Percentiles rank a stretch among this genome's conserved stretches.
Evolutionary conservation across 1,284 basidiomycete genomes (phyloP).

Genomic region (Trichosporon sp.): DNA sequence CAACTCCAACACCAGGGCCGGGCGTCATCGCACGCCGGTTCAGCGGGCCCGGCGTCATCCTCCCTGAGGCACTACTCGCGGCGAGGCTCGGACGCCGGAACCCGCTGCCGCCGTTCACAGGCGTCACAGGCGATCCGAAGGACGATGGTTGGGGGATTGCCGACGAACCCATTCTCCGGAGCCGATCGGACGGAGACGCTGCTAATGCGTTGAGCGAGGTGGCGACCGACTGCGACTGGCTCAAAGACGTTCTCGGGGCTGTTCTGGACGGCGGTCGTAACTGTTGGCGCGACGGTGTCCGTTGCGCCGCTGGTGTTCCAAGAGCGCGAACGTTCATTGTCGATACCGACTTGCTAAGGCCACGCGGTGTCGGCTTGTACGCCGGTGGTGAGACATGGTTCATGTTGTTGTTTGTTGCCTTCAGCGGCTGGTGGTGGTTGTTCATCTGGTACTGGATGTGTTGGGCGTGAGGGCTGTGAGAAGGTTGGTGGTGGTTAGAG

Average conservation of each 20-base stretch:
- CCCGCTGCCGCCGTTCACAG: background rate
- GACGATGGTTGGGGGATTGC: constrained; percentile 3
- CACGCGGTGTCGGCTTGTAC: constrained; percentile 15
- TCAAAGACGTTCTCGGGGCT: constrained; percentile 12
- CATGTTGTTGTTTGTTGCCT: background rate
- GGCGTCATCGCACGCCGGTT: constrained; percentile 6
- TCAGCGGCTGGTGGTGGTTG: background rate
- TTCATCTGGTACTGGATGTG: background rate
- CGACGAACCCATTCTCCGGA: background rate
- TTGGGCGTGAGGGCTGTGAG: background rate
- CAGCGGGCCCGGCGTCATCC: constrained; percentile 6
- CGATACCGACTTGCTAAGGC: constrained; percentile 11
- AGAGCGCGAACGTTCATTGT: background rate
- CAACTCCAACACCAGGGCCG: background rate
- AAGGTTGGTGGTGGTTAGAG: background rate
- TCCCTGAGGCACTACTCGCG: constrained; percentile 5
- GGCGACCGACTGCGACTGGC: constrained; percentile 22
- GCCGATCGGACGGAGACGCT: background rate
- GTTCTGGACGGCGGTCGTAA: constrained; percentile 12
- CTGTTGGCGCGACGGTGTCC: constrained; percentile 4
- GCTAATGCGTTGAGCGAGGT: constrained; percentile 9
- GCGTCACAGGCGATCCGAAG: constrained; percentile 2
- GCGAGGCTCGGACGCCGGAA: constrained; percentile 1
- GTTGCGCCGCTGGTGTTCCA: background rate
- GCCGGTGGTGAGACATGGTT: constrained; percentile 1